phyloP scores from a whole-genome alignment of 345 rosid species.

The Erodium maritimum region DNA sequence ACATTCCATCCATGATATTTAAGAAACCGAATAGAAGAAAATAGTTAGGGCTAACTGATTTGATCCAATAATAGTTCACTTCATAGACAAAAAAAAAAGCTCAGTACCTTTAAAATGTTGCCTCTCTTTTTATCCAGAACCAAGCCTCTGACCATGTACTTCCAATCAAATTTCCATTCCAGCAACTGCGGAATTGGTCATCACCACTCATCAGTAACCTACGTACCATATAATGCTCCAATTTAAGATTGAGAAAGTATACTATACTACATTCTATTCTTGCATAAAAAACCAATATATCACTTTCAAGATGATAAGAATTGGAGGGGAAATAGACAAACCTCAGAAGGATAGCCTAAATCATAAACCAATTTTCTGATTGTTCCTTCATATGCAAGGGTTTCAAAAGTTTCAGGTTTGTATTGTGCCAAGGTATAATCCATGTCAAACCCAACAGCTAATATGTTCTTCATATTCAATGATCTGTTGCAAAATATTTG shows the following conservation, averaged over 20 bases:
- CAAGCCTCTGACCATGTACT: conserved; percentile 93
- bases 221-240: background rate
- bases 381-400: conserved; percentile 91
- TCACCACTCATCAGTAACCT: background rate
- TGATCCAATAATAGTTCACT: background rate
- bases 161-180: conserved; percentile 82
- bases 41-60: background rate
- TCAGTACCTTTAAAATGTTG: conserved; percentile 73
- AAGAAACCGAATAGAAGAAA: background rate
- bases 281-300: background rate
- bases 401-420: conserved; percentile 87
- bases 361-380: conserved; percentile 69
- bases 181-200: conserved; percentile 39
- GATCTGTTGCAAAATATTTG: conserved; percentile 94
- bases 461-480: conserved; percentile 80
- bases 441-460: conserved; percentile 97
- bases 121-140: conserved; percentile 96
- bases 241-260: background rate
- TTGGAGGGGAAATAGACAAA: conserved; percentile 16
- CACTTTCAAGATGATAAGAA: background rate
- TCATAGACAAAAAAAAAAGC: background rate
- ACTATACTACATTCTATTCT: background rate
- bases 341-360: conserved; percentile 89
- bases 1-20: background rate
- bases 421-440: conserved; percentile 99